Evolutionary conservation across 2,329 filamentous ascomycete species (phyloP).

Genomic region (Juglanconis oblonga): DNA sequence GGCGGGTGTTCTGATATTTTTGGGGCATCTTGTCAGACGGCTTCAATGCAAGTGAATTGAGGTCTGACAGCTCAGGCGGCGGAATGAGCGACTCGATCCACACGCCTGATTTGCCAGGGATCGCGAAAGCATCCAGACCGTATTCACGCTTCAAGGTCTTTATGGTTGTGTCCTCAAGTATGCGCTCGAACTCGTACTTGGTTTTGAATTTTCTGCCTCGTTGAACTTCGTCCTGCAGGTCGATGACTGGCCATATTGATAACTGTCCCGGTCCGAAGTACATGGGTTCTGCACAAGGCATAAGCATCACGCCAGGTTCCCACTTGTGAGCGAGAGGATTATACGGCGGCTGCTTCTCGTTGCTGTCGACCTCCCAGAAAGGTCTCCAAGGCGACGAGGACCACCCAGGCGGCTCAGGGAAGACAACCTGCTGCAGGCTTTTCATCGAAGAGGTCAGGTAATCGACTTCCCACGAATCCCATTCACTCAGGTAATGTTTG

Average conservation of each 20-base stretch:
- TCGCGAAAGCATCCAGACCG: constrained; percentile 1
- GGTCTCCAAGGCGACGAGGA: constrained; percentile 2
- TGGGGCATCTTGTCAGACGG: background rate
- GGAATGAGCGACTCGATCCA: constrained; percentile 14
- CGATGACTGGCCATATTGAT: constrained; percentile 16
- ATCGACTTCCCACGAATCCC: constrained; percentile 8
- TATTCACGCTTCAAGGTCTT: constrained; percentile 11
- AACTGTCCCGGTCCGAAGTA: constrained; percentile 15
- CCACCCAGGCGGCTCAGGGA: constrained; percentile 10
- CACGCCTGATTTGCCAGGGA: constrained; percentile 8
- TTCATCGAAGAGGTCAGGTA: constrained; percentile 6
- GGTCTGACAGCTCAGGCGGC: background rate
- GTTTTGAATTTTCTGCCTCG: background rate
- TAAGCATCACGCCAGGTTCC: constrained; percentile 7
- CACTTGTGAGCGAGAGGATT: constrained; percentile 9
- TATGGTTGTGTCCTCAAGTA: constrained; percentile 12
- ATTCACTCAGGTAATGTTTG: background rate
- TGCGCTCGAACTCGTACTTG: constrained; percentile 11
- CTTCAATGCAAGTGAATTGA: background rate
- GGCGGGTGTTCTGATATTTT: background rate
- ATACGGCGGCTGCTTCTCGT: background rate
- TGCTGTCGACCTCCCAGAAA: background rate
- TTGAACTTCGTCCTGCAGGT: constrained; percentile 8
- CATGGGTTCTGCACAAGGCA: constrained; percentile 17
- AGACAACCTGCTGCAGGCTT: constrained; percentile 1